Percentiles rank a stretch among this genome's conserved stretches.
Conservation (phyloP, 192 early-diverging fungal genomes). For the Backusella psychrophila region DNA sequence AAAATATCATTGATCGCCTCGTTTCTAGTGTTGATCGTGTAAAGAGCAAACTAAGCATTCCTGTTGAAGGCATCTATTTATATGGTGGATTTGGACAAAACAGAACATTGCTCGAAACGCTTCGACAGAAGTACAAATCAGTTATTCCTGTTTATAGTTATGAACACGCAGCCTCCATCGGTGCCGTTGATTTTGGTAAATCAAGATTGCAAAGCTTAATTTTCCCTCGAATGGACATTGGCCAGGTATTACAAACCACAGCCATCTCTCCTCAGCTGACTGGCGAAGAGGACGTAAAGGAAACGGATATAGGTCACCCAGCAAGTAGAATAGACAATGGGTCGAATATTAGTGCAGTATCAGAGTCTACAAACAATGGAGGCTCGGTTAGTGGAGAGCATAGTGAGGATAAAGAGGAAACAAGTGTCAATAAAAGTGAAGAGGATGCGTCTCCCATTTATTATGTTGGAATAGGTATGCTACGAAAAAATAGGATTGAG, state of each 20-base stretch:
- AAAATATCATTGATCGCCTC: not conserved
- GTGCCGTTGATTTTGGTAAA: not conserved
- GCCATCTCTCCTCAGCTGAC: not conserved
- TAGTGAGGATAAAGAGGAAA: not conserved
- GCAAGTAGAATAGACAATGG: not conserved
- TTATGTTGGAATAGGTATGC: not conserved
- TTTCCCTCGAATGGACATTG: not conserved
- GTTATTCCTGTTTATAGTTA: not conserved
- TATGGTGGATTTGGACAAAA: constrained; percentile 1
- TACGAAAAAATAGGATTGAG: too few species aligned
- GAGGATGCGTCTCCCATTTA: not conserved
- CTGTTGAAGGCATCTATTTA: not conserved
- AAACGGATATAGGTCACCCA: not conserved
- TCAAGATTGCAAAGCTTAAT: not conserved
- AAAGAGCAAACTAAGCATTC: not conserved
- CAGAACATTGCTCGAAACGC: not conserved
- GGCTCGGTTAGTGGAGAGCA: not conserved
- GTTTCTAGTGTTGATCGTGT: not conserved
- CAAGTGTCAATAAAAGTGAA: not conserved
- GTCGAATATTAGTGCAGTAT: not conserved
- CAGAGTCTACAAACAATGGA: not conserved
- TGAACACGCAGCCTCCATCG: not conserved
- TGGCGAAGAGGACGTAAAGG: not conserved
- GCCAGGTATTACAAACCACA: not conserved
- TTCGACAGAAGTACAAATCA: not conserved